Base-by-base conservation (phyloP, 1,139 yeast species). In the Petasospora rhodanensis region DNA sequence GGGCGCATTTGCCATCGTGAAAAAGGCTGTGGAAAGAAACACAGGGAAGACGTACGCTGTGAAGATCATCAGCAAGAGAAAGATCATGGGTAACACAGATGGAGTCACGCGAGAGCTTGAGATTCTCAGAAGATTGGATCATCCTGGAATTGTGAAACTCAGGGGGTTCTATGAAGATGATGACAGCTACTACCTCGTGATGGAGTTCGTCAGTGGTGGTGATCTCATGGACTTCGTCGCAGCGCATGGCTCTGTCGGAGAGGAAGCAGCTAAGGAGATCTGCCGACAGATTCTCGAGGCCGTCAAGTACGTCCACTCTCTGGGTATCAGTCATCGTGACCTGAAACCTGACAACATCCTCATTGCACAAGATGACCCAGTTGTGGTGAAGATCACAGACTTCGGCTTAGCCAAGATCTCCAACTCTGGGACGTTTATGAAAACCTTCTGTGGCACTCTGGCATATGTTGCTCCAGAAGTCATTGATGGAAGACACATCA, bases 121-220 rank as follows among this genome's bases (percentile, higher is more conserved):
- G 28, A 87, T 91, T 23, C 66, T 91, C 35, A 71, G 82, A 46
- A 72, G 79, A 49, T 59, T 89, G 28, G 73, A 84, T 49, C 96
- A 89, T 56, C 87, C 93, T 5, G 77, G 87, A 42, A 84, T 91
- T 26, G 96, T 89, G 7, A 67, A 77, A 28, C 66, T 91, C 37
- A 79, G 82, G 51, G 91, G 87, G 7, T 85, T 83, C 49, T 87
- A 79, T 54, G 96, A 87, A 54, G 96, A 89, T 54, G 62, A 67
- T 10, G 83, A 80, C 40, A 76, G 73, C 49, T 85, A 85, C 56
- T 91, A 85, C 55, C 67, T 91, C 43, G 89, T 91, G 5, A 89
- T 91, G 96, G 98, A 91, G 54, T 81, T 80, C 48, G 93, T 91
- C 14, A 80, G 94, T 1, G 96, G 96, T 8, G 98, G 98, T n/a